Evolutionary conservation across 208 protist species (phyloP), one percentile per base, ranked within the genome.

Genomic region (Leishmania tropica): DNA sequence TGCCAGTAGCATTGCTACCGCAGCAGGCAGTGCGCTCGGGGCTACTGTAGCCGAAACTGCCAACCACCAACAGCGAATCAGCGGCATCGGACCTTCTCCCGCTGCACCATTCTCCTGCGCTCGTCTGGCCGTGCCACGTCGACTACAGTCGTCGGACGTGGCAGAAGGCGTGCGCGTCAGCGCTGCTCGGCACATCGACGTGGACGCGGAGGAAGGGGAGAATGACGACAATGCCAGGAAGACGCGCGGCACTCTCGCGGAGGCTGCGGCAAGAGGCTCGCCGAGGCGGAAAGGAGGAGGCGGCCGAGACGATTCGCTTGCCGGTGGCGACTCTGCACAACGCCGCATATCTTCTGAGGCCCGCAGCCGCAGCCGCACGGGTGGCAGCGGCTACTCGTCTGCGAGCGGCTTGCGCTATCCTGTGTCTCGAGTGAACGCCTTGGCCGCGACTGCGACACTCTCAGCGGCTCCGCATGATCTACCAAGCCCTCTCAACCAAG

Each of bases 161-260:
- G 47, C 70, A 17, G 42, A 53, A 10, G 75, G 31, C 47, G 45
- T 40, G 75, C n/a, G 15, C 37, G 31, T 45, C 35, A 65, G 54
- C 35, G 75, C 60, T 21, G 76, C 81, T 31, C 56, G 70, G 40
- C 76, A 42, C 47, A 54, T 80, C 28, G 37, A 73, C 51, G 81
- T 81, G 24, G 71, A 81, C 4, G 71, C 7, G 28, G 37, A 56
- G n/a, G 76, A 76, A 8, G 35, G 51, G 28, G 58, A 84, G 3
- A 48, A 17, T 45, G 75, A 65, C 3, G 56, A 45, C 47, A 76
- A 37, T 19, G 53, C 3, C 31, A 8, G 31, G 19, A n/a, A 35
- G 35, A 56, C 35, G 73, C n/a, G 53, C 31, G 24, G 10, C 24
- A 53, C 70, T 74, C 24, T 53, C 70, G 70, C 42, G 21, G 45